Conservation (phyloP, 106 monocot species). For the Dendrobium huoshanense region DNA sequence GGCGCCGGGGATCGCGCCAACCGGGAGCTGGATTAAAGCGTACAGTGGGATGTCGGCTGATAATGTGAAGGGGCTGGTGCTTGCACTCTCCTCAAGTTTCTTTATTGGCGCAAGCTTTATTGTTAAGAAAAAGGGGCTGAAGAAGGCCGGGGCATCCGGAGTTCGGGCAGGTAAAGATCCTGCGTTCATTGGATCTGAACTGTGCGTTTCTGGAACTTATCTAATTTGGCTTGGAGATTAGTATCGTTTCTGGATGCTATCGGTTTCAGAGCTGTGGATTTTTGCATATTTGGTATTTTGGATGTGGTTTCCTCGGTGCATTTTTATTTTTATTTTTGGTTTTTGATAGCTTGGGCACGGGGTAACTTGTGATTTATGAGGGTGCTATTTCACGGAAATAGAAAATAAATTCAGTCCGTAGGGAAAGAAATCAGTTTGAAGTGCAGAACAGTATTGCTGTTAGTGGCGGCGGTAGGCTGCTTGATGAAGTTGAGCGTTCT, state of each 20-base stretch:
- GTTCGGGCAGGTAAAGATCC: slow-evolving; percentile 68
- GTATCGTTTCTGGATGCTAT: neutral
- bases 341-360: neutral
- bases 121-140: slow-evolving; percentile 81
- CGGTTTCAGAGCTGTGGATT: neutral
- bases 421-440: too few species aligned
- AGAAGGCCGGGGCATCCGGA: slow-evolving; percentile 78
- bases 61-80: slow-evolving; percentile 61
- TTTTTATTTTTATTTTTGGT: neutral
- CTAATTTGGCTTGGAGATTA: neutral
- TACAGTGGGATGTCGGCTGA: slow-evolving; percentile 56
- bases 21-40: slow-evolving; percentile 16
- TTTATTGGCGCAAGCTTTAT: slow-evolving; percentile 79
- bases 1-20: slow-evolving; percentile 1
- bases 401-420: neutral
- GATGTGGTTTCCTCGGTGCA: neutral
- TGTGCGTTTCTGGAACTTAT: neutral
- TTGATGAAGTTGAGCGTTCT: neutral
- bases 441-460: neutral
- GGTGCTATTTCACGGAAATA: neutral
- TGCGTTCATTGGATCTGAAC: neutral
- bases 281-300: neutral
- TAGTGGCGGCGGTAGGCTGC: neutral
- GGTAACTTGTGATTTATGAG: neutral
- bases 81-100: slow-evolving; percentile 69